phyloP scores from a whole-genome alignment of 2,329 filamentous ascomycete genomes.

The Rhytidhysteron rufulum region DNA sequence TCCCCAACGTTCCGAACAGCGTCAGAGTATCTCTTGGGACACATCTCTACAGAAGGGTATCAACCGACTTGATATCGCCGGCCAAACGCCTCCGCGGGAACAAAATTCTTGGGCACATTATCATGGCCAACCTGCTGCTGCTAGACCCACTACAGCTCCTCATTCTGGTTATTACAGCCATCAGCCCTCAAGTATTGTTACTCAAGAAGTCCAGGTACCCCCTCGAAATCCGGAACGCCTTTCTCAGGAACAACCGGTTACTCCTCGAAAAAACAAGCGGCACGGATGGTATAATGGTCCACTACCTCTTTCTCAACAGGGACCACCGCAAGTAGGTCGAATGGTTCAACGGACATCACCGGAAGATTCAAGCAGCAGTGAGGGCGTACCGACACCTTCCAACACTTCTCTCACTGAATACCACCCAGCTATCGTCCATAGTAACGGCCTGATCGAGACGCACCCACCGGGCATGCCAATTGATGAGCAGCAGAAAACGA shows the following conservation, averaged over 20 bases:
- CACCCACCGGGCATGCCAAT: constrained; percentile 35
- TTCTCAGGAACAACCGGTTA: constrained; percentile 41
- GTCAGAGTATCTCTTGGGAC: constrained; percentile 54
- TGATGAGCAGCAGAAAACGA: constrained; percentile 39
- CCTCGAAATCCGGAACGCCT: constrained; percentile 32
- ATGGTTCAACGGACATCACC: constrained; percentile 49
- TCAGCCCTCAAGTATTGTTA: constrained; percentile 15
- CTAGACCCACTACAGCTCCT: constrained; percentile 33
- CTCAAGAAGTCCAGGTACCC: constrained; percentile 23
- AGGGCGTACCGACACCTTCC: constrained; percentile 52
- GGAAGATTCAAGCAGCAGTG: constrained; percentile 54
- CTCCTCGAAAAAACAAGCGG: constrained; percentile 59
- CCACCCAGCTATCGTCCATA: constrained; percentile 51
- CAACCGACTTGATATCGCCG: constrained; percentile 62
- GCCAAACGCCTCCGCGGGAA: constrained; percentile 35
- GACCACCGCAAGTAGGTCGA: constrained; percentile 15
- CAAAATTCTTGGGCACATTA: constrained; percentile 28
- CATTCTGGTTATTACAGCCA: constrained; percentile 31
- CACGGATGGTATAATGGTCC: constrained; percentile 70
- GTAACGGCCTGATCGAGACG: constrained; percentile 46
- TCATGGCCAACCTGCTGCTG: constrained; percentile 17
- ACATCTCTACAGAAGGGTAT: constrained; percentile 63
- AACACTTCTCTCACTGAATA: constrained; percentile 47
- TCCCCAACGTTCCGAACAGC: constrained; percentile 25
- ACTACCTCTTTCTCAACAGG: constrained; percentile 21